Base-by-base conservation (phyloP, 306 rosid genomes). In the Cucurbita moschata region DNA sequence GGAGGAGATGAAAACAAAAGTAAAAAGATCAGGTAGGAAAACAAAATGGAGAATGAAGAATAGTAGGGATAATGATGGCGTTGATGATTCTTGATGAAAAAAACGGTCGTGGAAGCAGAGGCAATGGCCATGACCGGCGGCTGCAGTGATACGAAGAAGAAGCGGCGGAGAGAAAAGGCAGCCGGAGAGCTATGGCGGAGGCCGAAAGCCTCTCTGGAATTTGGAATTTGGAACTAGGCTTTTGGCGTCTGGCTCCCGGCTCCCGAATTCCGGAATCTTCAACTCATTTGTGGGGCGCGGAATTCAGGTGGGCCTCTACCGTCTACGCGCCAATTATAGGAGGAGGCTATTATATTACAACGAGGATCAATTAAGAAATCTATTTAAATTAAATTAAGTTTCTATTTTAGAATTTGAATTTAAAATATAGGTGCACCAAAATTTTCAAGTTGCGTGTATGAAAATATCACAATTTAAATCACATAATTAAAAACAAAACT, bases 1-100 rank as follows among this genome's bases (percentile, higher is more conserved):
- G 88, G 72, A 78, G 79, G 75, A 16, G 78, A 46, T 0, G 80
- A 83, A 7, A 77, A 15, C 42, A 82, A 35, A 47, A 74, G 75
- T 59, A 15, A 82, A 14, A 80, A 74, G 55, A 81, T 65, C 72
- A 82, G 55, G 55, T 58, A 60, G 37, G 54, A 71, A 21, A 80
- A 37, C 8, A 80, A 51, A 30, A 67, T 42, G 23, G 73, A 64
- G 14, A 64, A 54, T 38, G 16, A 72, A 44, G 19, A 51, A 65
- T n/a, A 10, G 7, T 50, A 8, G 14, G 4, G 30, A 54, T 53
- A 42, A 23, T 59, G 68, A 8, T 68, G 46, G 1, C 8, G 71
- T 2, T 65, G 59, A 50, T 70, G 74, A 51, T 70, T 60, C 30
- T 51, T 70, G 39, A 51, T 15, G 74, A 70, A 15, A 70, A 50